A percentile compares a stretch with the other conserved stretches of the same genome.
Evolutionary conservation across 169 alveolate species (phyloP).

Genomic region (Eimeria acervulina): DNA sequence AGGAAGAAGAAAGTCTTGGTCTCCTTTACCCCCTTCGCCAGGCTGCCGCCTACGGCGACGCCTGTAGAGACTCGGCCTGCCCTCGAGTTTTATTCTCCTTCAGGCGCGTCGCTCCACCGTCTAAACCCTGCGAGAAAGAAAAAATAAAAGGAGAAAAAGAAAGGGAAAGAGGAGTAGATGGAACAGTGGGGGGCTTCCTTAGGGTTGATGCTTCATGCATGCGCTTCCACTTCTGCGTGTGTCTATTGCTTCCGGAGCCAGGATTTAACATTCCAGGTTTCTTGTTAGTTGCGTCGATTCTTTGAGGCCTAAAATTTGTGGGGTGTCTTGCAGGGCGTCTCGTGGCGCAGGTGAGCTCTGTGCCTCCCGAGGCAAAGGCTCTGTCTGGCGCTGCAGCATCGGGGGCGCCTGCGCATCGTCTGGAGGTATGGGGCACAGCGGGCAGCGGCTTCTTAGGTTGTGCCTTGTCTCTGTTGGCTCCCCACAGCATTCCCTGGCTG

Average conservation of each 20-base stretch:
- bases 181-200: too few relatives aligned
- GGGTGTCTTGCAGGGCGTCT: constrained; percentile 2
- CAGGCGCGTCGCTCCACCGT: constrained; percentile 6
- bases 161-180: too few relatives aligned
- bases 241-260: background rate
- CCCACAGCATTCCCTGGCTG: constrained; percentile 57
- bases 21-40: background rate
- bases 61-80: constrained; percentile 32
- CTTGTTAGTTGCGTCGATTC: too few relatives aligned
- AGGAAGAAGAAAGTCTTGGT: background rate
- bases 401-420: constrained; percentile 11
- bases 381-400: background rate
- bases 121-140: too few relatives aligned
- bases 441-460: constrained; percentile 13
- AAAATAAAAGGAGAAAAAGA: too few relatives aligned
- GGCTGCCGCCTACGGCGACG: constrained; percentile 12
- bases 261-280: background rate
- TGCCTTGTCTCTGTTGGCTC: constrained; percentile 23
- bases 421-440: constrained; percentile 66
- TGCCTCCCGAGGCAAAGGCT: background rate
- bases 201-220: background rate
- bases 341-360: constrained; percentile 26
- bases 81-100: constrained; percentile 54
- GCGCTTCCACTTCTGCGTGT: background rate
- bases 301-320: background rate